phyloP scores from a whole-genome alignment of 176 grass and related monocot genomes.

The Juncus inflexus region DNA sequence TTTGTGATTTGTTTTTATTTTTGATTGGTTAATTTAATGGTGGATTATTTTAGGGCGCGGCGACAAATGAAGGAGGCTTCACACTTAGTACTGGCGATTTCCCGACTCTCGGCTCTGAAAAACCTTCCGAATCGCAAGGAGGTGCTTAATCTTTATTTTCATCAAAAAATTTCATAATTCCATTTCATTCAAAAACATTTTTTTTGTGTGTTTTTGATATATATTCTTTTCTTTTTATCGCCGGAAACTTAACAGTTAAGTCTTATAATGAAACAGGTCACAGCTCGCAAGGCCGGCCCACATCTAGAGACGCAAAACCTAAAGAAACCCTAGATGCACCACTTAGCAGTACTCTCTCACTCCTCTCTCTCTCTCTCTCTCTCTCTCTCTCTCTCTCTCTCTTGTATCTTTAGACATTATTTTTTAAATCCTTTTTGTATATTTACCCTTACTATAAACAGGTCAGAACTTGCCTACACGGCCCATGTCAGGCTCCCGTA shows the following conservation, averaged over 20 bases:
- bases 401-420: conserved; percentile 14
- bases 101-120: conserved; percentile 87
- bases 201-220: conserved; percentile 6
- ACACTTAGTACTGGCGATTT: conserved; percentile 87
- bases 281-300: conserved; percentile 56
- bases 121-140: conserved; percentile 58
- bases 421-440: not conserved
- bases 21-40: not conserved
- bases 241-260: conserved; percentile 23
- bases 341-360: conserved; percentile 42
- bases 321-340: conserved; percentile 48
- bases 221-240: conserved; percentile 4
- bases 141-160: conserved; percentile 39
- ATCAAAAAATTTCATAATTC: conserved; percentile 2
- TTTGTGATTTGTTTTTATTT: conserved; percentile 12
- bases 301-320: conserved; percentile 43
- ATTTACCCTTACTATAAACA: conserved; percentile 8
- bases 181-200: conserved; percentile 10
- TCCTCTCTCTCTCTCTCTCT: conserved; percentile 19
- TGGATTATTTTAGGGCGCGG: conserved; percentile 43
- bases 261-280: conserved; percentile 40
- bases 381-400: conserved; percentile 20
- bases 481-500: conserved; percentile 12
- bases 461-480: conserved; percentile 9
- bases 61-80: conserved; percentile 59